phyloP scores from a whole-genome alignment of 2,329 filamentous ascomycete genomes.

The Arthrobotrys musiformis region DNA sequence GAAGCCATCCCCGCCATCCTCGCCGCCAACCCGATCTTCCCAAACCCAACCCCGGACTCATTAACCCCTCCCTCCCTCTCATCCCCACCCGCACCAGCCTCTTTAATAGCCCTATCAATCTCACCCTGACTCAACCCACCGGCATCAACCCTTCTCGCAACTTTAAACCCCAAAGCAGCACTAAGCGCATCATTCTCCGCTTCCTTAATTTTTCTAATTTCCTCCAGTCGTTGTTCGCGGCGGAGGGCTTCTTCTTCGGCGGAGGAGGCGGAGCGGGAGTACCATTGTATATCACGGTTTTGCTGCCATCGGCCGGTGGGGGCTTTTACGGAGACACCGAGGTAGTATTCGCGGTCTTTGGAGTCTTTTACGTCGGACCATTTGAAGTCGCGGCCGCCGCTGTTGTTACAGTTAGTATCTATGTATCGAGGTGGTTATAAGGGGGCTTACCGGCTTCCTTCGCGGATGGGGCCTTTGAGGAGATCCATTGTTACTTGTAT shows the following conservation, averaged over 20 bases:
- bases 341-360: slow-evolving; percentile 85
- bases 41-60: slow-evolving; percentile 61
- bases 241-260: slow-evolving; percentile 50
- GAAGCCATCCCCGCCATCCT: slow-evolving; percentile 58
- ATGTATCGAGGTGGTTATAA: not conserved
- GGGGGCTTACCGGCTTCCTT: slow-evolving; percentile 50
- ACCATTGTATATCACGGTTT: slow-evolving; percentile 75
- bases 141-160: slow-evolving; percentile 67
- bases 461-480: slow-evolving; percentile 53
- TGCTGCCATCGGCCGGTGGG: slow-evolving; percentile 93
- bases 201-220: slow-evolving; percentile 65
- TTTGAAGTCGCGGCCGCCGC: slow-evolving; percentile 91
- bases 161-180: slow-evolving; percentile 80
- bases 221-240: slow-evolving; percentile 53
- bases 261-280: slow-evolving; percentile 65
- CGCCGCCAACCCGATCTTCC: slow-evolving; percentile 60
- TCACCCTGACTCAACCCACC: slow-evolving; percentile 69
- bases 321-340: slow-evolving; percentile 91
- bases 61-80: slow-evolving; percentile 57
- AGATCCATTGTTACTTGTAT: slow-evolving; percentile 48
- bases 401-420: not conserved
- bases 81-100: slow-evolving; percentile 61
- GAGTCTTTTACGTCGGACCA: slow-evolving; percentile 94
- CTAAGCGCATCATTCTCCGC: slow-evolving; percentile 93
- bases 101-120: slow-evolving; percentile 68